Conservation (phyloP, 345 rosid species). For the Abelmoschus esculentus region DNA sequence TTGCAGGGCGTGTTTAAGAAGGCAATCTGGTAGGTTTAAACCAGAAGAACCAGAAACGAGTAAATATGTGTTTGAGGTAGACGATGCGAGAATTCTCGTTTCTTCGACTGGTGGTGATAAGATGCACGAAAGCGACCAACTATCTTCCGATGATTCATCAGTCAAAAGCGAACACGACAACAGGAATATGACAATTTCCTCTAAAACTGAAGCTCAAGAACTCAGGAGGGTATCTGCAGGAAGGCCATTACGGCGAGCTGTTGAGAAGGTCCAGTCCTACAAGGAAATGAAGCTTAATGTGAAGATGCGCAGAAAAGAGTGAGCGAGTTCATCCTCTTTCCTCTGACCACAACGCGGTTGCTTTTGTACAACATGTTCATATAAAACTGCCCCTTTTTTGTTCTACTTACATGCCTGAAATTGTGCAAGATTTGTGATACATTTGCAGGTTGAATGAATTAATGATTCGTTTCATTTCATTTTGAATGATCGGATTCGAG, state of each 20-base stretch:
- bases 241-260: slow-evolving; percentile 52
- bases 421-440: neutral
- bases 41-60: slow-evolving; percentile 8
- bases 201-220: slow-evolving; percentile 27
- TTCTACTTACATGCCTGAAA: neutral
- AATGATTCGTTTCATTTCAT: too few relatives aligned
- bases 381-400: neutral
- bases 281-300: slow-evolving; percentile 59
- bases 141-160: neutral
- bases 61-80: slow-evolving; percentile 11
- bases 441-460: neutral
- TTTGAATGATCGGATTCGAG: neutral
- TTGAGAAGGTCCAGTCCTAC: slow-evolving; percentile 54
- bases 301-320: slow-evolving; percentile 49
- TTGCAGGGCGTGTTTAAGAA: slow-evolving; percentile 19
- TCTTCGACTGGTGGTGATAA: slow-evolving; percentile 10
- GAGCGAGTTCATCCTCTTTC: slow-evolving; percentile 17
- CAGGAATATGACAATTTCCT: neutral
- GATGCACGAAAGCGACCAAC: neutral
- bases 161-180: slow-evolving; percentile 4
- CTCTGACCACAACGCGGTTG: neutral
- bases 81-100: slow-evolving; percentile 23
- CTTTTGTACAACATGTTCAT: slow-evolving; percentile 2
- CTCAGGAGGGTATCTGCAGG: slow-evolving; percentile 28
- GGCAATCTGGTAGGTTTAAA: slow-evolving; percentile 7